Percentiles rank a stretch among this genome's conserved stretches.
Conservation (phyloP, 164 flowering plant species). For the Magnolia changhungtana region DNA sequence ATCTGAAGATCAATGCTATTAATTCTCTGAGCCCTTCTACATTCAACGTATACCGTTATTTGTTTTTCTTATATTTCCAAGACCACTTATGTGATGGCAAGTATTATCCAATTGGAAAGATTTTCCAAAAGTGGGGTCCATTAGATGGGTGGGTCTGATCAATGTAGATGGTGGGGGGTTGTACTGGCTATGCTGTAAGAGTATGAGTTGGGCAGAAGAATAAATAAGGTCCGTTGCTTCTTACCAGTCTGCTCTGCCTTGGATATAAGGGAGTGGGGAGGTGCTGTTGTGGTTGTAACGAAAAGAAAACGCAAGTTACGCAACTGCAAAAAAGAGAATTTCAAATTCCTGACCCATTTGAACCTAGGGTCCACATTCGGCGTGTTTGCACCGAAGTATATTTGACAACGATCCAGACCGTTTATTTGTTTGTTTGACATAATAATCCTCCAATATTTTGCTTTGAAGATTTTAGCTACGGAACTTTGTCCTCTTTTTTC, state of each 20-base stretch:
- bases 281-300: background rate
- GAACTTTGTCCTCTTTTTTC: no score
- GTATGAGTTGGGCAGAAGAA: background rate
- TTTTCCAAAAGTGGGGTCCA: background rate
- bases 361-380: no score
- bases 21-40: background rate
- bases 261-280: background rate
- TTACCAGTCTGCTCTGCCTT: background rate
- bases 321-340: background rate
- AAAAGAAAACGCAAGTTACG: background rate
- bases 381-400: no score
- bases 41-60: no score
- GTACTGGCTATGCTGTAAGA: background rate
- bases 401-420: no score
- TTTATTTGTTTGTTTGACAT: no score
- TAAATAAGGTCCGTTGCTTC: background rate
- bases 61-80: no score
- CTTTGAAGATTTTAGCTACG: no score
- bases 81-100: no score
- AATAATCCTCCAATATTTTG: no score
- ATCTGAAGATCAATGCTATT: no score
- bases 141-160: background rate
- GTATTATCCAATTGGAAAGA: background rate
- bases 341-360: background rate
- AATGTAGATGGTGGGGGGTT: background rate